Base-by-base conservation (phyloP, 78 protist genomes). In the Dictyostelium firmibasis region DNA sequence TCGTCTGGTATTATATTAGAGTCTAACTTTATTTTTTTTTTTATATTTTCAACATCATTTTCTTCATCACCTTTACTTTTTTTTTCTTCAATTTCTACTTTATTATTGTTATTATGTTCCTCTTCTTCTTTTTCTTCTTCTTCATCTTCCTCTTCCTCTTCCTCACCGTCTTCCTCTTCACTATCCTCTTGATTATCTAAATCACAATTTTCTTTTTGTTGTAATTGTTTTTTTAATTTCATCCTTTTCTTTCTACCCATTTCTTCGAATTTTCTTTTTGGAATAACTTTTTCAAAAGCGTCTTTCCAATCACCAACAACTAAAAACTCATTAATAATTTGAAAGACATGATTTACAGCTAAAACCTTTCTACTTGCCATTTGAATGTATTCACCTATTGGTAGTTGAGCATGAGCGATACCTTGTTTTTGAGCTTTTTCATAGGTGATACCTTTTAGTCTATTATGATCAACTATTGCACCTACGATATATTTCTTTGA, bases 381-480 rank as follows among this genome's bases (percentile, higher is more conserved):
- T 75, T 81, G 62, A 44, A 96, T 70, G 70, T 77, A 91, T 53
- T 89, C 94, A 20, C 84, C 70, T 10, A 96, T 96, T n/a, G 98
- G 98, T 86, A 96, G 60, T 77, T 84, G 82, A 36, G 94, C 97
- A 83, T 77, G 67, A 5, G 50, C 82, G 7, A 96, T 85, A 74
- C 96, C 97, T 74, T 67, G 95, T 35, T 38, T 89, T 18, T 4
- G 20, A 14, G 98, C 98, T 8, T 60, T 81, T 1, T 76, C 62
- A 33, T 70, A 86, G 4, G 96, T 77, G 35, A 82, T 43, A 41
- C 96, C 96, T 91, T 97, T 97, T 75, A 77, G 41, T 14, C 91
- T 25, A 77, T 97, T 97, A 85, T 96, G 97, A 84, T 97, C 98
- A 20, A 97, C 97, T 43, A 97, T 27, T 1, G 96, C 97, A 23